These are phyloP conservation scores for Panicum miliaceum DNA, from an alignment of 176 grass and related monocot genomes.

Conservation along the genomic window DNA sequence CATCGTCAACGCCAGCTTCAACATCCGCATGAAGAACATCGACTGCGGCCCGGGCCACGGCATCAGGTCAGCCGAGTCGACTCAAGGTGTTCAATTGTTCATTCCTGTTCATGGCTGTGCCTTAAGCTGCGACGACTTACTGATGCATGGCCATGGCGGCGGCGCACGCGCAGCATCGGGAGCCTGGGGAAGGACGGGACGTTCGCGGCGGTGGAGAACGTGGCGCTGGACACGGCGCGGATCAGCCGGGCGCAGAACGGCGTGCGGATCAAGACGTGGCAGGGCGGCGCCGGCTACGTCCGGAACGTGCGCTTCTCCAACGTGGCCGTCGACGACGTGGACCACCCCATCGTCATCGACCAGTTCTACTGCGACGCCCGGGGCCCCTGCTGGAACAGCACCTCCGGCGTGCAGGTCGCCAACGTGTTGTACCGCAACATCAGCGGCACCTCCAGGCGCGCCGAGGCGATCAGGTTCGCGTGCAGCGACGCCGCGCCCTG, in stretches of 20 bases:
- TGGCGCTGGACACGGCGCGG: constrained; percentile 65
- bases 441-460: constrained; percentile 56
- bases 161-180: constrained; percentile 58
- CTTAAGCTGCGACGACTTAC: neutral
- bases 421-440: constrained; percentile 72
- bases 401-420: constrained; percentile 60
- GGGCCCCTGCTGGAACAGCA: constrained; percentile 47
- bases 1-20: constrained; percentile 80
- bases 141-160: neutral
- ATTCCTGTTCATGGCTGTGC: neutral
- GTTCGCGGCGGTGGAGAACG: constrained; percentile 54
- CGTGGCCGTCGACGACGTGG: constrained; percentile 63
- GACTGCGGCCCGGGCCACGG: constrained; percentile 84
- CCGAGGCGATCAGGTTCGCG: constrained; percentile 71
- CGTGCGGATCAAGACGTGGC: constrained; percentile 94
- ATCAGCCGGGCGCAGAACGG: constrained; percentile 70
- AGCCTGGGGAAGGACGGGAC: constrained; percentile 79
- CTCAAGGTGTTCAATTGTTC: too few species aligned
- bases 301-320: constrained; percentile 65
- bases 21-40: constrained; percentile 67
- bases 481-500: constrained; percentile 88
- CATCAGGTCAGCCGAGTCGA: constrained; percentile 42
- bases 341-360: constrained; percentile 93
- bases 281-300: constrained; percentile 80
- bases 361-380: constrained; percentile 91